Percentiles rank a stretch among this genome's conserved stretches.
Evolutionary conservation across 192 early-diverging fungal genomes (phyloP).

Genomic region (Coemansia sp.): DNA sequence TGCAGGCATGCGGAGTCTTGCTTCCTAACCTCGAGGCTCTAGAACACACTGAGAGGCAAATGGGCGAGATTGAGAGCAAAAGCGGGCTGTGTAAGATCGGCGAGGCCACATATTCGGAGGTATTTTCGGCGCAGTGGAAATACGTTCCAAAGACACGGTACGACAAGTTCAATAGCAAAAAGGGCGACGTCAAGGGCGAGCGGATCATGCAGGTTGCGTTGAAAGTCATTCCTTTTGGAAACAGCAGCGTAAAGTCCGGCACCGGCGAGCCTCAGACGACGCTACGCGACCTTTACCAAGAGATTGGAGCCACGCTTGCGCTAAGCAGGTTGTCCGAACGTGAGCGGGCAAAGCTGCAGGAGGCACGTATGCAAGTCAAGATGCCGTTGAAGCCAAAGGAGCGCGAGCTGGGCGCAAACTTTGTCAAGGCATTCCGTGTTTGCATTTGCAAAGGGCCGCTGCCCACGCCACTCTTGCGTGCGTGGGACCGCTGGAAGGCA

Average conservation of each 20-base stretch:
- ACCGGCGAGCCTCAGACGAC: conserved; percentile 53
- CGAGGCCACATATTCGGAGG: conserved; percentile 85
- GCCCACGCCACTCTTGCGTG: conserved; percentile 62
- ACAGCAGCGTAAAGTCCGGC: conserved; percentile 37
- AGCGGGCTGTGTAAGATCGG: conserved; percentile 67
- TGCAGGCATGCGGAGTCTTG: conserved; percentile 46
- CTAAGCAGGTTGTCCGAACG: conserved; percentile 55
- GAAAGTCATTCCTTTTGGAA: conserved; percentile 81
- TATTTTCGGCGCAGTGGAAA: conserved; percentile 60
- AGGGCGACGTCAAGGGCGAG: conserved; percentile 42
- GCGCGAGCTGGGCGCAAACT: conserved; percentile 45
- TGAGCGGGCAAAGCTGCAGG: conserved; percentile 41
- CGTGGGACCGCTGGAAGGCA: conserved; percentile 70
- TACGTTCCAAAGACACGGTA: conserved; percentile 45
- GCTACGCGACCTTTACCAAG: conserved; percentile 62
- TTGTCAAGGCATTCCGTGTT: conserved; percentile 58
- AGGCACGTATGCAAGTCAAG: conserved; percentile 41
- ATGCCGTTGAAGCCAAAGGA: conserved; percentile 45
- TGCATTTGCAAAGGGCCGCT: conserved; percentile 69
- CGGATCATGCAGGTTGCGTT: conserved; percentile 65
- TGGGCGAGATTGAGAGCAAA: conserved; percentile 45
- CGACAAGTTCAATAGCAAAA: conserved; percentile 48
- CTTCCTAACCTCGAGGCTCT: conserved; percentile 28
- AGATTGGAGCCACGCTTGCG: conserved; percentile 60
- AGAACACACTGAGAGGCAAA: conserved; percentile 20